phyloP scores from a whole-genome alignment of 305 asterid species.

The Fraxinus paxiana region DNA sequence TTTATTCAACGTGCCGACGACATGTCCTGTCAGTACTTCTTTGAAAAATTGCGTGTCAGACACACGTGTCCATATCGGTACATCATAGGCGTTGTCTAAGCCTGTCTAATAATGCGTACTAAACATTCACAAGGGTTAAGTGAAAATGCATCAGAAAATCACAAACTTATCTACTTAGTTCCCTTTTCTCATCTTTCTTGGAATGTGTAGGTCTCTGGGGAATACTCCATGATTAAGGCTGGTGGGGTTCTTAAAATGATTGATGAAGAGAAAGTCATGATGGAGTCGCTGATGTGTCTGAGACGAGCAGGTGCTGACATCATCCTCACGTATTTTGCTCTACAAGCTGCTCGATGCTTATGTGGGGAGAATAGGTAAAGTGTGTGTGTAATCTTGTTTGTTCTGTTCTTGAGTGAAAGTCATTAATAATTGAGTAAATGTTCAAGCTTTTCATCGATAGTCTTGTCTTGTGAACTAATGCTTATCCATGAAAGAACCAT shows the following conservation, averaged over 20 bases:
- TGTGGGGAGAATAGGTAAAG: slow-evolving; percentile 72
- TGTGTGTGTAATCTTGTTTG: slow-evolving; percentile 7
- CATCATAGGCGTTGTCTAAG: neutral
- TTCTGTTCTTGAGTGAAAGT: neutral
- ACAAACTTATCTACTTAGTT: neutral
- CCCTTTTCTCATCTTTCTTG: neutral
- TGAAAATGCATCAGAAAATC: neutral
- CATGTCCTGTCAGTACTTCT: no score
- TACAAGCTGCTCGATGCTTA: slow-evolving; percentile 75
- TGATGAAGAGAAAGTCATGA: slow-evolving; percentile 89
- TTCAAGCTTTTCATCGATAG: neutral
- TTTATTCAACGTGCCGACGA: no score
- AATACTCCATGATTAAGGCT: slow-evolving; percentile 94
- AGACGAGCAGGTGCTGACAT: slow-evolving; percentile 92
- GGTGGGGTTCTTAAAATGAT: slow-evolving; percentile 88
- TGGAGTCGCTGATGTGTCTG: slow-evolving; percentile 86
- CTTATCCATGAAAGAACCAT: neutral
- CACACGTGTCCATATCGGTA: neutral
- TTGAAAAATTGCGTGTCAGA: neutral
- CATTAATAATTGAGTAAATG: neutral
- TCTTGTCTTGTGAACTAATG: neutral
- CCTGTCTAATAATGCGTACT: neutral
- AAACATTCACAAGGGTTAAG: neutral
- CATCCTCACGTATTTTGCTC: slow-evolving; percentile 79
- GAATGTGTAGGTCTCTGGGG: slow-evolving; percentile 77